Base-by-base conservation (phyloP, 768 basidiomycete genomes). In the Leccinum arenicola region DNA sequence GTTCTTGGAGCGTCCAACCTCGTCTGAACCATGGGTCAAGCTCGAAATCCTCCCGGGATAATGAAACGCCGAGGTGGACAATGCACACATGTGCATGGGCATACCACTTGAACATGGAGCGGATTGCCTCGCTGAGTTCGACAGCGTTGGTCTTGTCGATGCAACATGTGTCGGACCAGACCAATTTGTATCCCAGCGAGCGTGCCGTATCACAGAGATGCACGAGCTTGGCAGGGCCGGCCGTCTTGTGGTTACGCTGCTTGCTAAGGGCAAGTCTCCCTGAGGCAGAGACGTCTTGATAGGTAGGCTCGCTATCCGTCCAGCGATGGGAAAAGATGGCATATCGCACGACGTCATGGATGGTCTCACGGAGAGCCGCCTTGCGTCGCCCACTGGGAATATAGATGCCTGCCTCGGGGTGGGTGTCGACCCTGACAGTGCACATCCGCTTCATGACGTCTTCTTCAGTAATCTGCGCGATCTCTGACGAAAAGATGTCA, bases 101-200 rank as follows among this genome's bases (percentile, higher is more conserved):
- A 43, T 74, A 74, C 71, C 73, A 73, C 53, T 55, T 64, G 64
- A 62, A 74, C 68, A 74, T 74, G 27, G 73, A 66, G 15, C 63
- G 62, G 12, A 73, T 64, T 1, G 73, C 69, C 50, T 74, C 72
- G 9, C 61, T 60, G 23, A 74, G 68, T 29, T 74, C 72, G 6
- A 60, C 25, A 4, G 56, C 21, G 47, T 67, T 68, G 27, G 49
- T 52, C 54, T 67, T 65, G 55, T 73, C 66, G 35, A 74, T 70
- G 54, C 72, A 74, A 21, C 70, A 73, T 0, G 72, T 67, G 33
- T 74, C 71, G 5, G 66, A 68, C 72, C 71, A 72, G 57, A 64
- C 65, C 11, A 66, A 23, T 17, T 50, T 63, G 35, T 68, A 67
- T 12, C 65, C 66, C 3, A 65, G 45, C 8, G 47, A 21, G 4